Evolutionary conservation across 768 basidiomycete genomes (phyloP).

Genomic region (Lactifluus hygrophoroides): DNA sequence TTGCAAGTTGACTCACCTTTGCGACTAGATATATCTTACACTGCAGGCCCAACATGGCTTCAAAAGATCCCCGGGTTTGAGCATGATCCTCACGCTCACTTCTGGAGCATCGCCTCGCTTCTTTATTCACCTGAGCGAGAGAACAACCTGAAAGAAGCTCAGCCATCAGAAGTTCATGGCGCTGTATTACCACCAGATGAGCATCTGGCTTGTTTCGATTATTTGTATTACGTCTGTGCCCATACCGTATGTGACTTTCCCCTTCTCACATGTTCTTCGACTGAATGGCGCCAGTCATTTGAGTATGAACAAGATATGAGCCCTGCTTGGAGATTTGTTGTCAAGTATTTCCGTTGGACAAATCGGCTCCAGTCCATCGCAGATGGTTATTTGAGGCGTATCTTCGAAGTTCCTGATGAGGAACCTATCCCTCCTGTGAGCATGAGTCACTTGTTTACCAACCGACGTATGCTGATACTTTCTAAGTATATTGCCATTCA

Average conservation of each 20-base stretch:
- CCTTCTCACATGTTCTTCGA: not conserved
- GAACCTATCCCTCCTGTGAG: slow-evolving; percentile 29
- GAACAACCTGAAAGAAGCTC: slow-evolving; percentile 21
- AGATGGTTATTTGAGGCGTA: slow-evolving; percentile 25
- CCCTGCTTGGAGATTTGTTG: slow-evolving; percentile 32
- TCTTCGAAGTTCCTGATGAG: slow-evolving; percentile 24
- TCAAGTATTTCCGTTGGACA: slow-evolving; percentile 30
- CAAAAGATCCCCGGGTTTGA: slow-evolving; percentile 27
- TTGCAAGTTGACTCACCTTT: not conserved
- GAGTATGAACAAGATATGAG: slow-evolving; percentile 28
- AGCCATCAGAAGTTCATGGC: slow-evolving; percentile 25
- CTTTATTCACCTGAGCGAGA: slow-evolving; percentile 29
- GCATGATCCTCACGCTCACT: slow-evolving; percentile 28
- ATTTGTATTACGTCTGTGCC: slow-evolving; percentile 33
- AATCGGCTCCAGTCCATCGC: slow-evolving; percentile 26
- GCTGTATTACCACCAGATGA: slow-evolving; percentile 29
- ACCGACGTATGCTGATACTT: not conserved
- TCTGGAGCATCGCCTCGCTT: slow-evolving; percentile 28
- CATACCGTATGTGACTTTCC: slow-evolving; percentile 21
- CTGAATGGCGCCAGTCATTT: slow-evolving; percentile 22
- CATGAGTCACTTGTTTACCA: not conserved
- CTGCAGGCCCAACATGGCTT: slow-evolving; percentile 27
- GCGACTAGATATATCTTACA: slow-evolving; percentile 30
- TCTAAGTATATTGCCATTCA: slow-evolving; percentile 16
- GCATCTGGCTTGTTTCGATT: slow-evolving; percentile 35